These are phyloP conservation scores for Metschnikowia lochheadii DNA, from an alignment of 805 yeast species.

Conservation along the genomic window DNA sequence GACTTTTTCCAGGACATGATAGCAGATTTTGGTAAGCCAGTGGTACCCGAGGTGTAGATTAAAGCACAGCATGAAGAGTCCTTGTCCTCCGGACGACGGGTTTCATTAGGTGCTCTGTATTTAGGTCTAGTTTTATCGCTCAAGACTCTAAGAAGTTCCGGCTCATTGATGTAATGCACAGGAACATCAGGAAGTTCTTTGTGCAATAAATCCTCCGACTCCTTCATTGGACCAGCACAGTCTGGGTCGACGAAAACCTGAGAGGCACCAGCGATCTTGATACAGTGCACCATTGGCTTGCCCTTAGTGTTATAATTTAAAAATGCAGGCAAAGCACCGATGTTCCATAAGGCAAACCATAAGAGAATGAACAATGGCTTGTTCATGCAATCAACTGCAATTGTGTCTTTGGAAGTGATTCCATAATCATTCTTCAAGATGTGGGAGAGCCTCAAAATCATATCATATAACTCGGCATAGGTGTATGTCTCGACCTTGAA, in stretches of 20 bases:
- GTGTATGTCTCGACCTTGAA: conserved; percentile 63
- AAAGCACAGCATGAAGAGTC: conserved; percentile 65
- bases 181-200: conserved; percentile 34
- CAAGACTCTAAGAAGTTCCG: conserved; percentile 40
- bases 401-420: conserved; percentile 59
- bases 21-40: conserved; percentile 93
- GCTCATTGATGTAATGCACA: conserved; percentile 51
- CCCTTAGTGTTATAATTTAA: conserved; percentile 76
- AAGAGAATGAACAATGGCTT: conserved; percentile 75
- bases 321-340: conserved; percentile 87
- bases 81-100: conserved; percentile 55
- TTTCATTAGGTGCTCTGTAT: conserved; percentile 51
- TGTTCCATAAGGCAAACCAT: conserved; percentile 86
- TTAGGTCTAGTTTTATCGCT: conserved; percentile 39
- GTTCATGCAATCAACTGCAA: conserved; percentile 75
- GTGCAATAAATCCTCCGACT: conserved; percentile 42
- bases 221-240: conserved; percentile 49
- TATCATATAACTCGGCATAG: conserved; percentile 62
- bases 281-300: conserved; percentile 72
- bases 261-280: conserved; percentile 59
- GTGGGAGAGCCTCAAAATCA: conserved; percentile 61
- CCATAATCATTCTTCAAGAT: conserved; percentile 61
- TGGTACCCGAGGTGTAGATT: conserved; percentile 91
- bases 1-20: conserved; percentile 89
- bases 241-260: conserved; percentile 74